A percentile compares a stretch with the other conserved stretches of the same genome.
Conservation (phyloP, 2,329 filamentous ascomycete species). For the Teratosphaeriaceae sp. region DNA sequence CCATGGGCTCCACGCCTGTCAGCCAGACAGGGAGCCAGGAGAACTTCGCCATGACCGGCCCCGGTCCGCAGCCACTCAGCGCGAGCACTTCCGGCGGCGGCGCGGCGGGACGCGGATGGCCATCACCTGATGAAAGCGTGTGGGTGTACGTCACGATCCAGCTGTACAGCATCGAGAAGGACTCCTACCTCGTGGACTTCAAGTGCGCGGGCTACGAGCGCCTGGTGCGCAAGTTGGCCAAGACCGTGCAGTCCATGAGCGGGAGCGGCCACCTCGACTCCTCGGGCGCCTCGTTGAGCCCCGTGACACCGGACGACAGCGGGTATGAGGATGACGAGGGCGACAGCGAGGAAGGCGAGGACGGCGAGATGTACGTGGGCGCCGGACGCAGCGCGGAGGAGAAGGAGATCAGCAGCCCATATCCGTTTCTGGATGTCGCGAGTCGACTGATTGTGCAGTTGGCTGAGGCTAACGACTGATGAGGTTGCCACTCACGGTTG, state of each 20-base stretch:
- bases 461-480: slow-evolving; percentile 62
- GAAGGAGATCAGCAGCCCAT: slow-evolving; percentile 92
- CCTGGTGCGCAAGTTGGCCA: slow-evolving; percentile 48
- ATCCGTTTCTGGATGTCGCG: slow-evolving; percentile 91
- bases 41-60: slow-evolving; percentile 21
- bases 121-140: slow-evolving; percentile 64
- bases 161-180: slow-evolving; percentile 86
- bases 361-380: slow-evolving; percentile 37
- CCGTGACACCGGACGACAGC: neutral
- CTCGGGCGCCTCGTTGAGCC: too few species aligned
- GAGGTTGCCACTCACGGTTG: too few species aligned
- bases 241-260: slow-evolving; percentile 19
- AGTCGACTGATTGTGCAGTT: slow-evolving; percentile 89
- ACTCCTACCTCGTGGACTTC: slow-evolving; percentile 95
- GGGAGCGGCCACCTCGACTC: too few species aligned
- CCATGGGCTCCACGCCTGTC: slow-evolving; percentile 16
- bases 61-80: slow-evolving; percentile 7
- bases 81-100: slow-evolving; percentile 8
- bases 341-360: slow-evolving; percentile 26
- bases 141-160: slow-evolving; percentile 95
- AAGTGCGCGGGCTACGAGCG: slow-evolving; percentile 98
- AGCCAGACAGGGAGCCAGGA: slow-evolving; percentile 20
- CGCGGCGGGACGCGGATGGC: neutral
- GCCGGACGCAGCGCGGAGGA: slow-evolving; percentile 59
- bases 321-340: slow-evolving; percentile 13